Evolutionary conservation across 2,329 filamentous ascomycete species (phyloP).

Genomic region (Apiospora kogelbergensis): DNA sequence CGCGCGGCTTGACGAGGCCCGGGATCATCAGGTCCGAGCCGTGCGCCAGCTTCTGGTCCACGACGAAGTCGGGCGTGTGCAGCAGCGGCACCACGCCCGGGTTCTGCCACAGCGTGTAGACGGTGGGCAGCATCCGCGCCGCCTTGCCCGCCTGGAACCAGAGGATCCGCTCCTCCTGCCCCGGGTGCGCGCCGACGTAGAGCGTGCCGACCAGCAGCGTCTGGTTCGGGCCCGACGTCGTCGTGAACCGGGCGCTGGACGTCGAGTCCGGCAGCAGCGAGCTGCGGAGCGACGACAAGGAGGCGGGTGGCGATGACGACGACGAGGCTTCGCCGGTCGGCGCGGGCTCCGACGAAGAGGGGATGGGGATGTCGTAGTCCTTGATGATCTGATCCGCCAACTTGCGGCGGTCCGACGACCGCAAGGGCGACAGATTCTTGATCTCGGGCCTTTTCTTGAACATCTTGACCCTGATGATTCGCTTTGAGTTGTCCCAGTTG

Average conservation of each 20-base stretch:
- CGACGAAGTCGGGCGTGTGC: slow-evolving; percentile 61
- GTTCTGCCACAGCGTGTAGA: slow-evolving; percentile 68
- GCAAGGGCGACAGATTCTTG: slow-evolving; percentile 65
- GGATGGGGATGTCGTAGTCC: slow-evolving; percentile 50
- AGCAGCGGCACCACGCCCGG: slow-evolving; percentile 60
- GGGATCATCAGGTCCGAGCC: slow-evolving; percentile 71
- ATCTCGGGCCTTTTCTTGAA: slow-evolving; percentile 69
- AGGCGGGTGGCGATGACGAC: background rate
- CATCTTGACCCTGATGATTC: slow-evolving; percentile 37
- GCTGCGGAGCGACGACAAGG: slow-evolving; percentile 40
- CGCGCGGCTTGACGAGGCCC: slow-evolving; percentile 53
- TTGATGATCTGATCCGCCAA: slow-evolving; percentile 67
- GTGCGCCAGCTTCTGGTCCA: slow-evolving; percentile 58
- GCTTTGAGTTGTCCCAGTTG: background rate
- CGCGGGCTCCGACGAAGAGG: slow-evolving; percentile 12
- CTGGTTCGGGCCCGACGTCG: slow-evolving; percentile 61
- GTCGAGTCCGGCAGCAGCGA: slow-evolving; percentile 63
- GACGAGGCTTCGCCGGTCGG: slow-evolving; percentile 27
- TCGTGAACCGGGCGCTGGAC: slow-evolving; percentile 63
- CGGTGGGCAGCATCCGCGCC: slow-evolving; percentile 54
- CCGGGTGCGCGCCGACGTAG: slow-evolving; percentile 60
- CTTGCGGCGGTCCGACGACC: slow-evolving; percentile 66
- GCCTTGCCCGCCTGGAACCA: slow-evolving; percentile 59
- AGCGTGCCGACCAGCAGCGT: slow-evolving; percentile 62
- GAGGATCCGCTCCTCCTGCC: slow-evolving; percentile 55